Evolutionary conservation across 1,284 basidiomycete species (phyloP).

Genomic region (Pulchroboletus neoregius): DNA sequence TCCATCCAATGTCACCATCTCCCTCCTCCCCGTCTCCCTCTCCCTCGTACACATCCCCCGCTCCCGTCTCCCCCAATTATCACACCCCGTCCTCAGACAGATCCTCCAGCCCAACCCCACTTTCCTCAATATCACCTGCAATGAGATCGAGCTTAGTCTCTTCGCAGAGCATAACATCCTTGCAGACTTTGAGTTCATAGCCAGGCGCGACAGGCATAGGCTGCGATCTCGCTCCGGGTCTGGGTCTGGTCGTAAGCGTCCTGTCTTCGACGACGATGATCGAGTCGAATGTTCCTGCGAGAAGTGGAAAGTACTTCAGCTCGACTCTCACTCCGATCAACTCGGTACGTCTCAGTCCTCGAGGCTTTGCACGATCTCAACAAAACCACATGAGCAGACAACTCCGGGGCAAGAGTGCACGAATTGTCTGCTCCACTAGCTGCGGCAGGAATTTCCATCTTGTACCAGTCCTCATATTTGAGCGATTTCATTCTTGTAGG

Average conservation of each 20-base stretch:
- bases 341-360: conserved; percentile 44
- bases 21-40: conserved; percentile 64
- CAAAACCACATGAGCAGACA: conserved; percentile 41
- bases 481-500: conserved; percentile 80
- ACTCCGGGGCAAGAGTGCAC: conserved; percentile 68
- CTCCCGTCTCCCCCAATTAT: conserved; percentile 53
- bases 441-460: conserved; percentile 75
- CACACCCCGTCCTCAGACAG: conserved; percentile 61
- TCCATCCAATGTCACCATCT: conserved; percentile 51
- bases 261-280: conserved; percentile 34
- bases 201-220: conserved; percentile 51
- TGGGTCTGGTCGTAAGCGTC: conserved; percentile 30
- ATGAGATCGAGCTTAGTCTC: conserved; percentile 69
- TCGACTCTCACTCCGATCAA: conserved; percentile 67
- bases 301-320: conserved; percentile 70
- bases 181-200: conserved; percentile 57
- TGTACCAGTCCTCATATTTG: conserved; percentile 83
- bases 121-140: conserved; percentile 72
- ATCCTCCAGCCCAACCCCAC: conserved; percentile 60
- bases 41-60: conserved; percentile 70
- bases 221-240: conserved; percentile 41
- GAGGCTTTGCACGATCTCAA: conserved; percentile 2
- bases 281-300: conserved; percentile 67
- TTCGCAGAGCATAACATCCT: conserved; percentile 61
- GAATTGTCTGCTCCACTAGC: conserved; percentile 77